phyloP scores from a whole-genome alignment of 1,139 yeast species.

The Geotrichum fermentans region DNA sequence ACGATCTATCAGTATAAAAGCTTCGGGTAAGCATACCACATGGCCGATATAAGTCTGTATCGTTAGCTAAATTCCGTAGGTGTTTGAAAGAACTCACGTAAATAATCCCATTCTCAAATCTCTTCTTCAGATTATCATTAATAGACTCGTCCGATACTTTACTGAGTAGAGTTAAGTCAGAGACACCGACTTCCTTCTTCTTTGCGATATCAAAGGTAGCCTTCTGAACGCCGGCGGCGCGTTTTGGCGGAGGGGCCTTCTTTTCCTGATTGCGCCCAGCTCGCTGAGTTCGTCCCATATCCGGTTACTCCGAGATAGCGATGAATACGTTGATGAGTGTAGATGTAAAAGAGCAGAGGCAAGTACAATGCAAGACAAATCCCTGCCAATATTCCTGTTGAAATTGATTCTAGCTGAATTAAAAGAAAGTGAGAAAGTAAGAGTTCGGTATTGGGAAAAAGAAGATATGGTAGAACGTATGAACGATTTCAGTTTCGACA shows the following conservation, averaged over 20 bases:
- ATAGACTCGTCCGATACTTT: slow-evolving; percentile 89
- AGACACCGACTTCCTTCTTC: slow-evolving; percentile 95
- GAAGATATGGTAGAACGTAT: too few species aligned
- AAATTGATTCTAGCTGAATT: too few species aligned
- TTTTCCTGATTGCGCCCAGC: slow-evolving; percentile 54
- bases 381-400: too few species aligned
- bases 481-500: too few species aligned
- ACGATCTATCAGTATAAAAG: too few species aligned
- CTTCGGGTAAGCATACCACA: slow-evolving; percentile 23
- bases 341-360: too few species aligned
- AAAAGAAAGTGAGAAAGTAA: too few species aligned
- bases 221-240: slow-evolving; percentile 61
- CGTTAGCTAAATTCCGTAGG: background rate
- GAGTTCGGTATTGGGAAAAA: too few species aligned
- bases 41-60: slow-evolving; percentile 31
- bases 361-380: too few species aligned
- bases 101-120: slow-evolving; percentile 85
- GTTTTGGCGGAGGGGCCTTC: slow-evolving; percentile 46
- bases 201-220: slow-evolving; percentile 86
- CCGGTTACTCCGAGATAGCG: too few species aligned
- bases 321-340: too few species aligned
- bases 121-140: slow-evolving; percentile 81
- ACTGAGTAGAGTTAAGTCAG: slow-evolving; percentile 84
- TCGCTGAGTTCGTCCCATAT: slow-evolving; percentile 73
- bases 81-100: slow-evolving; percentile 38